These are phyloP conservation scores for Raddia distichophylla DNA, from an alignment of 176 grass and related monocot species.

Conservation along the genomic window DNA sequence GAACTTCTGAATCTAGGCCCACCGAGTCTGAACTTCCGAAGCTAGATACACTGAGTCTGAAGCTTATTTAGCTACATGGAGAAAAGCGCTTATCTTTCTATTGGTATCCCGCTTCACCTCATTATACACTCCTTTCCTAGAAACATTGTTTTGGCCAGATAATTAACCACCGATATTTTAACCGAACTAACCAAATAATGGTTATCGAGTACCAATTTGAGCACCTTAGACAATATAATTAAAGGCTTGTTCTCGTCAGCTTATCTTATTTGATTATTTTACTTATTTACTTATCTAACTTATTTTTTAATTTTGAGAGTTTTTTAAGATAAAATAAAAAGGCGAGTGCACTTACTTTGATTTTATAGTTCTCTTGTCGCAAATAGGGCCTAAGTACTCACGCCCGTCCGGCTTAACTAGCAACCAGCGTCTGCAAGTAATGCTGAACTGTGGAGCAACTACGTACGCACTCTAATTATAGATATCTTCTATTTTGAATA, in stretches of 20 bases:
- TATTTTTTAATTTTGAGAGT: no score
- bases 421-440: neutral
- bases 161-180: neutral
- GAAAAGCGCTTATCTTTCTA: neutral
- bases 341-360: no score
- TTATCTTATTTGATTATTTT: no score
- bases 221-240: no score
- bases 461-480: no score
- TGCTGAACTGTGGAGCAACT: neutral
- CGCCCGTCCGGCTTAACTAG: neutral
- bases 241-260: no score
- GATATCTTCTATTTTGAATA: no score
- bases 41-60: no score
- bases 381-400: neutral
- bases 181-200: neutral
- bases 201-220: neutral
- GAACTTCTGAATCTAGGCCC: no score
- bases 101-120: neutral
- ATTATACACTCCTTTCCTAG: neutral
- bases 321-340: no score
- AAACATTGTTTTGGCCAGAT: neutral
- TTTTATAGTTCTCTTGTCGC: neutral
- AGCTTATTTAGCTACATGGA: neutral
- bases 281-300: no score
- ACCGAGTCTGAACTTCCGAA: no score